Conservation (phyloP, 257 asterid genomes). For the Forsythia suspensa region DNA sequence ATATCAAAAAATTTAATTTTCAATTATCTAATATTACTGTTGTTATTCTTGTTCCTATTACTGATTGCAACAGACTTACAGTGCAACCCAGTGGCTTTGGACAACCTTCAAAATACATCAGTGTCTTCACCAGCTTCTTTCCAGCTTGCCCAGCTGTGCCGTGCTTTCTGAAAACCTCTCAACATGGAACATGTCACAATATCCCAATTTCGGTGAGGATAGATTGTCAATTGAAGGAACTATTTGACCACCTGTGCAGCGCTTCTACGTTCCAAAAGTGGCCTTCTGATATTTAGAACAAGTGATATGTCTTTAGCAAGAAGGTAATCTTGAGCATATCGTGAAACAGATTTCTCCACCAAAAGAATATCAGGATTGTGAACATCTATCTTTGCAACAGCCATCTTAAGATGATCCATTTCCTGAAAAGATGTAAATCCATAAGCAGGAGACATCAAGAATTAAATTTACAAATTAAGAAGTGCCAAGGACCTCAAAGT, state of each 20-base stretch:
- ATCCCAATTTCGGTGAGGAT: conserved; percentile 74
- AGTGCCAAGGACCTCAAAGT: not conserved
- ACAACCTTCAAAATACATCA: conserved; percentile 97
- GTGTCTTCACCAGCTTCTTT: conserved; percentile 72
- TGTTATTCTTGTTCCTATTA: conserved; percentile 14
- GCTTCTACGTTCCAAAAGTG: conserved; percentile 91
- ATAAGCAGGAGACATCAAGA: conserved; percentile 24
- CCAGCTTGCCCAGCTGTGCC: conserved; percentile 73
- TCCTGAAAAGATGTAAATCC: conserved; percentile 51
- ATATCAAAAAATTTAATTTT: conserved; percentile 3
- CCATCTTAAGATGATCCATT: conserved; percentile 99
- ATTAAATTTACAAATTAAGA: not conserved
- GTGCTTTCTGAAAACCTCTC: conserved; percentile 70
- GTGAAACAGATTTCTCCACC: conserved; percentile 98
- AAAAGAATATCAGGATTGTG: conserved; percentile 86
- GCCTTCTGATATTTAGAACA: conserved; percentile 80
- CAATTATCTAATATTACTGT: conserved; percentile 18
- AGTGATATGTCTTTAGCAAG: conserved; percentile 88
- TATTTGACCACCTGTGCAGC: conserved; percentile 89
- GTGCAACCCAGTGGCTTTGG: conserved; percentile 97
- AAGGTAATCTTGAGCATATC: conserved; percentile 94
- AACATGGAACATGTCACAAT: conserved; percentile 82
- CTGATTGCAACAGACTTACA: conserved; percentile 49
- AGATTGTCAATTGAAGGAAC: conserved; percentile 88
- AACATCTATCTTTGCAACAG: conserved; percentile 86